Conservation (phyloP, 495 filamentous ascomycete genomes). For the Gamarada debralockiae region DNA sequence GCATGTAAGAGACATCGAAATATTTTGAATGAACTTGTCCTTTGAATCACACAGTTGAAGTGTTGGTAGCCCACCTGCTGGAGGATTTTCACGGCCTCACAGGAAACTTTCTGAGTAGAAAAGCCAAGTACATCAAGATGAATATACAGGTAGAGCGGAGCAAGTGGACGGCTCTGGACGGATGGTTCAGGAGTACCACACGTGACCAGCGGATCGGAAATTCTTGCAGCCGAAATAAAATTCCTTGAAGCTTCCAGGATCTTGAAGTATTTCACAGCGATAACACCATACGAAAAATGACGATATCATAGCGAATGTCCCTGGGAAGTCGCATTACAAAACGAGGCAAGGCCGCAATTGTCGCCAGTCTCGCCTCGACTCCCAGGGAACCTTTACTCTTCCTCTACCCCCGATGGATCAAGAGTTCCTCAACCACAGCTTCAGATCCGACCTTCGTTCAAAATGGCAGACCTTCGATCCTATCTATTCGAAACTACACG, state of each 20-base stretch:
- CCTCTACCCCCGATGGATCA: slow-evolving; percentile 20
- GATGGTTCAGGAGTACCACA: too few relatives aligned
- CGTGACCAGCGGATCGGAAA: not conserved
- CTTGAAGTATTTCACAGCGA: not conserved
- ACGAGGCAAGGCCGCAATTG: slow-evolving; percentile 13
- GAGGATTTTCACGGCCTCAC: too few relatives aligned
- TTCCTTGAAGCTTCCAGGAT: not conserved
- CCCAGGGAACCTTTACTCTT: slow-evolving; percentile 24
- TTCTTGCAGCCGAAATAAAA: not conserved
- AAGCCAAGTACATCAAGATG: too few relatives aligned
- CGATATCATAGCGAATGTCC: slow-evolving; percentile 24
- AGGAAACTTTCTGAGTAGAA: too few relatives aligned
- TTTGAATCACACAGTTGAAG: too few relatives aligned
- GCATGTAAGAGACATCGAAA: too few relatives aligned
- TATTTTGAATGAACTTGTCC: too few relatives aligned
- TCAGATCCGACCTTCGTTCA: not conserved
- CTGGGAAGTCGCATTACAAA: slow-evolving; percentile 20
- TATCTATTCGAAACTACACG: not conserved
- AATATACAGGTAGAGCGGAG: too few relatives aligned
- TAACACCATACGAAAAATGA: slow-evolving; percentile 5
- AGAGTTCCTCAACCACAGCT: slow-evolving; percentile 9
- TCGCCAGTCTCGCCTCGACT: slow-evolving; percentile 17
- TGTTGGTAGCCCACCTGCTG: too few relatives aligned
- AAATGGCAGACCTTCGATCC: not conserved
- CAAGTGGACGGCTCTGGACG: too few relatives aligned